A percentile compares a stretch with the other conserved stretches of the same genome.
phyloP scores from a whole-genome alignment of 208 protist genomes.

The Crithidia mellificae region DNA sequence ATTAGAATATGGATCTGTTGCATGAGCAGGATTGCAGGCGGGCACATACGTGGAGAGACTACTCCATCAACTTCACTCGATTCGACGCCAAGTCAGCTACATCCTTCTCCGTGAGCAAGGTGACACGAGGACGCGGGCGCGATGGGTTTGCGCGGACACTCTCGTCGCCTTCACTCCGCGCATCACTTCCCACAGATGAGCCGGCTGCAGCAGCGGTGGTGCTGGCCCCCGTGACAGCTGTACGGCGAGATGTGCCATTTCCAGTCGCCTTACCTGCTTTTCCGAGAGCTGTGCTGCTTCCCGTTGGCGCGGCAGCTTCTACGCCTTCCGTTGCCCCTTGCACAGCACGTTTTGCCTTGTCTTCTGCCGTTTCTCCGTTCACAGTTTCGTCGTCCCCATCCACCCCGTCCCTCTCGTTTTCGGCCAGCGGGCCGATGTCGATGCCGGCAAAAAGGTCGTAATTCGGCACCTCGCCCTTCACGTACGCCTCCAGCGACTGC shows the following conservation, averaged over 20 bases:
- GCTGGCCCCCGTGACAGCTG: neutral
- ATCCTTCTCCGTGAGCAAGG: conserved; percentile 41
- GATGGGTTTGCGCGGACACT: neutral
- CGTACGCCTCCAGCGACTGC: conserved; percentile 47
- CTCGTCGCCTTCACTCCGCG: neutral
- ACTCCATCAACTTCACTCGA: conserved; percentile 37
- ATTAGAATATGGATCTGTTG: no score
- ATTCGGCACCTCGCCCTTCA: conserved; percentile 16
- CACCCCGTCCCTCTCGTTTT: neutral
- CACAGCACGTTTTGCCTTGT: neutral
- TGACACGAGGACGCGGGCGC: neutral
- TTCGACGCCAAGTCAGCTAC: conserved; percentile 36
- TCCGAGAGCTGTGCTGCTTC: neutral
- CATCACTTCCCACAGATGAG: neutral
- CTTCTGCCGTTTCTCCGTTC: neutral
- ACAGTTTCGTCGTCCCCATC: neutral
- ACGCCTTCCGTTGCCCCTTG: neutral
- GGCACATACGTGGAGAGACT: neutral
- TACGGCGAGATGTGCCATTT: neutral
- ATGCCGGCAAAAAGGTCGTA: conserved; percentile 38
- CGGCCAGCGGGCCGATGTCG: conserved; percentile 10
- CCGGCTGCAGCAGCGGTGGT: neutral
- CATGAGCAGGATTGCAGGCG: no score
- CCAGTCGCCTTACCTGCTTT: neutral
- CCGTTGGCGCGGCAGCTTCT: neutral